Conservation (phyloP, 805 yeast genomes). For the Zygosaccharomyces pseudorouxii region DNA sequence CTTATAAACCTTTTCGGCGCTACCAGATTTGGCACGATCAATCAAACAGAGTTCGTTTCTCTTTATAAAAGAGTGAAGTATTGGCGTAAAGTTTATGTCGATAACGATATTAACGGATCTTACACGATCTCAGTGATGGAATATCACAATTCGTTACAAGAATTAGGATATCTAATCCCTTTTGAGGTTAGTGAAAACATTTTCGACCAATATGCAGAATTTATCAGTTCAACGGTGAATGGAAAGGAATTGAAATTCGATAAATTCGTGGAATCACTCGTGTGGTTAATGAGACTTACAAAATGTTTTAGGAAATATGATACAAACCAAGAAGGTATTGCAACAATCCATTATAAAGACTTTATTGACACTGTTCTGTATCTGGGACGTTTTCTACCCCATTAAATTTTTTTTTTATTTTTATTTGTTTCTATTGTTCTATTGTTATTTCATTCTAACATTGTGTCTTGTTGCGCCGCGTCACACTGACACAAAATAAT, state of each 20-base stretch:
- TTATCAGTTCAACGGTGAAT: slow-evolving; percentile 25
- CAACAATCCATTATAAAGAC: slow-evolving; percentile 60
- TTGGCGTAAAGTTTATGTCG: slow-evolving; percentile 37
- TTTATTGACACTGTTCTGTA: slow-evolving; percentile 51
- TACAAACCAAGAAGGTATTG: slow-evolving; percentile 66
- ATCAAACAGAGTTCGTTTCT: slow-evolving; percentile 32
- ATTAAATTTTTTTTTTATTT: slow-evolving; percentile 10
- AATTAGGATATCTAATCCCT: slow-evolving; percentile 34
- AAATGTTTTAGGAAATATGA: slow-evolving; percentile 77
- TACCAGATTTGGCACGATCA: slow-evolving; percentile 34
- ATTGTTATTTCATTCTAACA: no score
- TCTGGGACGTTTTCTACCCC: slow-evolving; percentile 35
- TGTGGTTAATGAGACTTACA: slow-evolving; percentile 70
- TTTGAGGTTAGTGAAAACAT: slow-evolving; percentile 34
- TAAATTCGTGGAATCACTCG: slow-evolving; percentile 73
- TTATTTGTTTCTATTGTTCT: background rate
- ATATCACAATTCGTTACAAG: slow-evolving; percentile 34
- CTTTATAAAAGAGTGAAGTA: slow-evolving; percentile 33
- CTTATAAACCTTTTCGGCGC: slow-evolving; percentile 36
- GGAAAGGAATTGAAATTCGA: slow-evolving; percentile 60
- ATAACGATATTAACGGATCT: slow-evolving; percentile 34
- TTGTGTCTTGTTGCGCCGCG: background rate
- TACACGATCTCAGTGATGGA: slow-evolving; percentile 32
- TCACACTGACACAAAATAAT: slow-evolving; percentile 4
- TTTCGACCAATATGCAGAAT: slow-evolving; percentile 36